Conservation (phyloP, 176 grass and related monocot genomes). For the Triticum urartu region DNA sequence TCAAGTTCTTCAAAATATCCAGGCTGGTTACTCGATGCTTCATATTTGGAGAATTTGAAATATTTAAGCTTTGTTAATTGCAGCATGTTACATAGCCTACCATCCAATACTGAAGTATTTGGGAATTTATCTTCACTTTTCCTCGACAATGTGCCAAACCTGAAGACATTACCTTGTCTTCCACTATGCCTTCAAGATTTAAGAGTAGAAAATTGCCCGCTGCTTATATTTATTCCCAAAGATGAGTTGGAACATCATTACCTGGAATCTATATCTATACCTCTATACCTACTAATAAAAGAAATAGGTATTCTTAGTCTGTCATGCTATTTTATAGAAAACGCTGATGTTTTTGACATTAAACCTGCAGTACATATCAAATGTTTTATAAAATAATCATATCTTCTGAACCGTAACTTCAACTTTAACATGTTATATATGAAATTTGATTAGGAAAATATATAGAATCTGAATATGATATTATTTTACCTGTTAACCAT, state of each 20-base stretch:
- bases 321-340: too few relatives aligned
- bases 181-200: neutral
- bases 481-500: too few relatives aligned
- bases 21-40: conserved; percentile 12
- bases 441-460: too few relatives aligned
- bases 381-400: too few relatives aligned
- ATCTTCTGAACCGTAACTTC: too few relatives aligned
- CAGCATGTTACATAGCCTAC: neutral
- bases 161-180: neutral
- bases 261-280: too few relatives aligned
- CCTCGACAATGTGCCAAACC: neutral
- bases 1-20: neutral
- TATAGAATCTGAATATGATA: too few relatives aligned
- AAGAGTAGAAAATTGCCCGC: neutral
- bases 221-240: neutral
- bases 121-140: neutral
- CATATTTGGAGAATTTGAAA: conserved; percentile 5
- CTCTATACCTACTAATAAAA: too few relatives aligned
- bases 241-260: neutral
- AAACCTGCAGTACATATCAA: too few relatives aligned
- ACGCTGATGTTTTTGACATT: too few relatives aligned
- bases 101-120: neutral
- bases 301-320: too few relatives aligned
- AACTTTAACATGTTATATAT: too few relatives aligned
- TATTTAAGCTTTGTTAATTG: neutral